Base-by-base conservation (phyloP, 2,329 filamentous ascomycete genomes). In the Penicillium corylophilum region DNA sequence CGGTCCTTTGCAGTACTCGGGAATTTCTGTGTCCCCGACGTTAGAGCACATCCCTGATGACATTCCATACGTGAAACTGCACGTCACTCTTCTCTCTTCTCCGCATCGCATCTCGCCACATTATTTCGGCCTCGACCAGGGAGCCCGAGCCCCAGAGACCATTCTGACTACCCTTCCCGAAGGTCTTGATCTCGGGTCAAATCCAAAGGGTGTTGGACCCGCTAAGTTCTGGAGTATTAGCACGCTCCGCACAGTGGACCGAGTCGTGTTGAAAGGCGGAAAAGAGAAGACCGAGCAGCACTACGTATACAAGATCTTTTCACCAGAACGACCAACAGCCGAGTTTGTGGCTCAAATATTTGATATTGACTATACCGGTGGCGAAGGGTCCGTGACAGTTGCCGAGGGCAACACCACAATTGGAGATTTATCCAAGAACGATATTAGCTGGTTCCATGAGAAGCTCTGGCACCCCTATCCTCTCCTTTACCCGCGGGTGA, bases 41-140 rank as follows among this genome's bases (percentile, higher is more conserved):
- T 63, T 73, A 5, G 56, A 70, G 13, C 74, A 77, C 2, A 71
- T 74, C 4, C 90, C 95, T 1, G 88, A 94, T 59, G 71, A 82
- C 41, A 86, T 96, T n/a, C 88, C 90, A 0, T 99, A 96, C 68
- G 89, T 90, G 2, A 82, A 82, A 43, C 80, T 97, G 0, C 87
- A 97, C 65, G 93, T 96, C 46, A 97, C 93, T 0, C 82, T 97
- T 1, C 93, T 99, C 64, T 80, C 92, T 0, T 89, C 90, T 0
- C 85, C 89, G 0, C 82, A 85, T 61, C 79, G 75, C n/a, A 80
- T 95, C n/a, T 85, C 82, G 18, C 81, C 88, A 0, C 70, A 70
- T 2, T 91, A 85, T 67, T 97, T 97, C 77, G 82, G 83, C 50
- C 77, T 95, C 1, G 65, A 77, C 0, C 45, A 61, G 5, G 60